These are phyloP conservation scores for Sungouiozyma ichnusensis DNA, from an alignment of 805 yeast genomes.

Conservation along the genomic window DNA sequence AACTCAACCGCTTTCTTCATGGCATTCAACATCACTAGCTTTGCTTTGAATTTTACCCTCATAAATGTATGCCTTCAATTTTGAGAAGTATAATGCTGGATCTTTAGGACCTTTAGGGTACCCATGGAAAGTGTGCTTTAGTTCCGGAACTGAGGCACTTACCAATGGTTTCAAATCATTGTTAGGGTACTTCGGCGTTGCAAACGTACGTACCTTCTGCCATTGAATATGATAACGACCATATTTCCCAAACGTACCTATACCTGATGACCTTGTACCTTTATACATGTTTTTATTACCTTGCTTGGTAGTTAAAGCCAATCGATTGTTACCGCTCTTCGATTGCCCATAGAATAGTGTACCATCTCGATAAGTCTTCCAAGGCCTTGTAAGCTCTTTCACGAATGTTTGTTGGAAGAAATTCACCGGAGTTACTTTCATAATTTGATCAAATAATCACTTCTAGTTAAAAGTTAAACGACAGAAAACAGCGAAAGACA, in stretches of 20 bases:
- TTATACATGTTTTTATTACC: slow-evolving; percentile 92
- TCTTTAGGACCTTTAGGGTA: slow-evolving; percentile 63
- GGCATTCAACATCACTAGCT: slow-evolving; percentile 20
- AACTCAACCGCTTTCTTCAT: slow-evolving; percentile 26
- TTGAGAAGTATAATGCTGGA: slow-evolving; percentile 59
- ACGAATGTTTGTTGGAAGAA: slow-evolving; percentile 38
- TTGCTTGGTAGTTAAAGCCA: slow-evolving; percentile 77
- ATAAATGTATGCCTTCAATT: slow-evolving; percentile 65
- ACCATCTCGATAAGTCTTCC: slow-evolving; percentile 81
- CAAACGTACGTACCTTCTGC: slow-evolving; percentile 82
- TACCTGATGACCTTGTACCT: slow-evolving; percentile 93
- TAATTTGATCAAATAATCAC: no score
- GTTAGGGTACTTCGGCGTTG: slow-evolving; percentile 50
- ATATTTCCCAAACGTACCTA: slow-evolving; percentile 64
- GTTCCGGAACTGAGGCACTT: slow-evolving; percentile 59
- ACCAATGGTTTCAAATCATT: slow-evolving; percentile 61
- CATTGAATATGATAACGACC: slow-evolving; percentile 76
- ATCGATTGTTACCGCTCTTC: slow-evolving; percentile 75
- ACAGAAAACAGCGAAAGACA: no score
- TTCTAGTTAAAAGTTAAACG: no score
- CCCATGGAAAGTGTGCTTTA: slow-evolving; percentile 59
- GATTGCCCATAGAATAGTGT: slow-evolving; percentile 70
- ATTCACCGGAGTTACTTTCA: slow-evolving; percentile 42
- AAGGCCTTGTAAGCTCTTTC: slow-evolving; percentile 62
- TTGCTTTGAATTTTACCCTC: slow-evolving; percentile 44